Conservation (phyloP, 2,329 filamentous ascomycete genomes). For the Microdochium paspali region DNA sequence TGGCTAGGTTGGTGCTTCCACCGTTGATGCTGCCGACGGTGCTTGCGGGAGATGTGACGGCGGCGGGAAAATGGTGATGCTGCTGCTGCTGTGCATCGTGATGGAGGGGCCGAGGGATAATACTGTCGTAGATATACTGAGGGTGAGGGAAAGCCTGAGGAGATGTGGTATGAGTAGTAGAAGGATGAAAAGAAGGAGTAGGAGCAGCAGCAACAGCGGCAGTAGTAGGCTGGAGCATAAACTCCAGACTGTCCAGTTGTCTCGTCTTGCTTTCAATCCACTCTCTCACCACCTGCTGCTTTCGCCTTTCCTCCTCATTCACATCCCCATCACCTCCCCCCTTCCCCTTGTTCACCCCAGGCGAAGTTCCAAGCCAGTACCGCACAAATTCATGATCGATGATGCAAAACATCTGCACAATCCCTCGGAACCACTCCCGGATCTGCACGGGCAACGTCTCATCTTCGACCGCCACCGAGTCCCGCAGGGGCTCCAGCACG, state of each 20-base stretch:
- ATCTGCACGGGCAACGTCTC: neutral
- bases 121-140: too few species aligned
- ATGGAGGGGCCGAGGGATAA: too few species aligned
- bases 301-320: too few species aligned
- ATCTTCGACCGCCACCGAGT: neutral
- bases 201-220: neutral
- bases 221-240: neutral
- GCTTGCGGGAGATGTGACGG: neutral
- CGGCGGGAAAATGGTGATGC: neutral
- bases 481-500: neutral
- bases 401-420: neutral
- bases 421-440: neutral
- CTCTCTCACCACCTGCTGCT: neutral
- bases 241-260: neutral
- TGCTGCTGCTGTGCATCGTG: too few species aligned
- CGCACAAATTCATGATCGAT: neutral
- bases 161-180: too few species aligned
- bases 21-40: neutral
- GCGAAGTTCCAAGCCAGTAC: neutral
- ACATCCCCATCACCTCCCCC: too few species aligned
- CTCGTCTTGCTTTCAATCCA: neutral
- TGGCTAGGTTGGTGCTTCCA: neutral
- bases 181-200: too few species aligned
- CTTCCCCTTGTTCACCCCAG: too few species aligned
- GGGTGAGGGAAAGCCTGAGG: too few species aligned